Conservation (phyloP, 805 yeast species). For the Nakazawaea ernobii region DNA sequence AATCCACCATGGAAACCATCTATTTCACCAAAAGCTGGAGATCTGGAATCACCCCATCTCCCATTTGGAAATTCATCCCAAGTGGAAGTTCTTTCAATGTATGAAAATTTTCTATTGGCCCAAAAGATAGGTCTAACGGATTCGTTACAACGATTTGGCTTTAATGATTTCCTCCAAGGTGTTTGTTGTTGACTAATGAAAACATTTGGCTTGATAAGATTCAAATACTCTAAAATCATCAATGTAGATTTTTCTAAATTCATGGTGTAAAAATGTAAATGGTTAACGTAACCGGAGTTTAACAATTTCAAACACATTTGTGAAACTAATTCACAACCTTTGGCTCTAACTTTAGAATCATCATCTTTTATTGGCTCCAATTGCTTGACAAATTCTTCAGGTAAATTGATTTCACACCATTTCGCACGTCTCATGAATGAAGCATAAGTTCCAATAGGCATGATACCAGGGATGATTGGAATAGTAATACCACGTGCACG, state of each 20-base stretch:
- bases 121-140: constrained; percentile 92
- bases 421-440: constrained; percentile 88
- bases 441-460: constrained; percentile 97
- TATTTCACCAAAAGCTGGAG: constrained; percentile 93
- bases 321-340: constrained; percentile 76
- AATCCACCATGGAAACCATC: constrained; percentile 76
- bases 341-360: constrained; percentile 79
- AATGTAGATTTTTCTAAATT: constrained; percentile 87
- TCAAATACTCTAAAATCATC: constrained; percentile 77
- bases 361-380: constrained; percentile 85
- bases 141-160: constrained; percentile 74
- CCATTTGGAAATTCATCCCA: constrained; percentile 99
- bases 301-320: constrained; percentile 76
- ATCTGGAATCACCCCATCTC: constrained; percentile 96
- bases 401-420: constrained; percentile 87
- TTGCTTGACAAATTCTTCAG: constrained; percentile 60
- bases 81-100: constrained; percentile 80
- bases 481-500: constrained; percentile 68
- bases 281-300: constrained; percentile 69
- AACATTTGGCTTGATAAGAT: constrained; percentile 32
- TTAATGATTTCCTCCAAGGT: constrained; percentile 93
- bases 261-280: constrained; percentile 96
- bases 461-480: constrained; percentile 95
- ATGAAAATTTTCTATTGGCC: constrained; percentile 89
- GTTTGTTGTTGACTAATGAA: constrained; percentile 29